Evolutionary conservation across 306 rosid species (phyloP), one percentile per base, ranked within the genome.

Genomic region (Vigna unguiculata): DNA sequence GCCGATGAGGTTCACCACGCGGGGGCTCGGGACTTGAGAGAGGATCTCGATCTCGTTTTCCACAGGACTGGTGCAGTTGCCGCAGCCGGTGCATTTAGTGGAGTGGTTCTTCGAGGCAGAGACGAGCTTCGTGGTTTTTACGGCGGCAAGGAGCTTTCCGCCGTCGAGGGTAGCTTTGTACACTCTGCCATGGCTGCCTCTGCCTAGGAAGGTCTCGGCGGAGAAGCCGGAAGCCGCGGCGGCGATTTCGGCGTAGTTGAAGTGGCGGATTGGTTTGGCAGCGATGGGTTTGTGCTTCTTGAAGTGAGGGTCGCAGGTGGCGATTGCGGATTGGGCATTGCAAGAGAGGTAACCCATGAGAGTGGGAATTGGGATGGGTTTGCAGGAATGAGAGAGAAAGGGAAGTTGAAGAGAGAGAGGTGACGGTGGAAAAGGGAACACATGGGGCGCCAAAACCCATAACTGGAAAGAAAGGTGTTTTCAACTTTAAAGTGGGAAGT

Each of bases 11-110:
- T 93, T 93, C 0, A 93, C 98, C 48, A 93, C 79, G 32, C 96
- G 84, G 16, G 83, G 89, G 59, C 83, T 83, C 0, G 74, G 90
- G 11, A 91, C 86, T 0, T 82, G 81, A 0, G 98, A 92, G 21
- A 94, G 95, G 52, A 92, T 92, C 88, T 94, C 97, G 86, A 94
- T 90, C 90, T 93, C 98, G 89, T 93, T 93, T 48, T 91, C 96
- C 0, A 85, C 86, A 0, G 91, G 93, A 57, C 85, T 83, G 3
- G 86, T 84, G 66, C 88, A 89, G 75, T 81, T 81, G 52, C 72
- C 80, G 66, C 88, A 82, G 22, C 81, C 80, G 41, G 63, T 78
- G 77, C 89, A 85, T 9, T 43, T 76, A 6, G 46, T 19, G 14
- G 30, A 0, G 24, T 69, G 17, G 75, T 46, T 34, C 60, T 12